Conservation (phyloP, 2,329 filamentous ascomycete species). For the Venturia oleaginea region DNA sequence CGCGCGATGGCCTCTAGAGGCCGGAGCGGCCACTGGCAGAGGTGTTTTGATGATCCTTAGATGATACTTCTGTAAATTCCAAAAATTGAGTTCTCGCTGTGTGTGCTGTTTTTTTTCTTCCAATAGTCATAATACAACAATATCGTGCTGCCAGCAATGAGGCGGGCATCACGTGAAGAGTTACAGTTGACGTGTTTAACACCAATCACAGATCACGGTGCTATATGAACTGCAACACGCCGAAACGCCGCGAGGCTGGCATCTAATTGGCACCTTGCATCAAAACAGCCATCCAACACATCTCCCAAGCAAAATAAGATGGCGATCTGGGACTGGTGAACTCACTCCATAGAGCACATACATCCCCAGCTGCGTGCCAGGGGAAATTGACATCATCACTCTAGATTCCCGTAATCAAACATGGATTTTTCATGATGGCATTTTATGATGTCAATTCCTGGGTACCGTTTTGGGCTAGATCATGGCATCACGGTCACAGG, state of each 20-base stretch:
- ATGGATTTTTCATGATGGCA: conserved; percentile 1
- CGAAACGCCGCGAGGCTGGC: background rate
- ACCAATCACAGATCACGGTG: too few species aligned
- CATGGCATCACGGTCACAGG: conserved; percentile 4
- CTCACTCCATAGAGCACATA: background rate
- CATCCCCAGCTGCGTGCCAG: background rate
- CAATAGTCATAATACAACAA: too few species aligned
- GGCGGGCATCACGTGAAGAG: background rate
- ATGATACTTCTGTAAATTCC: too few species aligned
- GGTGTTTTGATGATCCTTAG: too few species aligned
- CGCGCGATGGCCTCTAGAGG: too few species aligned
- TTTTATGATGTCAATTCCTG: background rate
- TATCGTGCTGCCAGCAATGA: background rate
- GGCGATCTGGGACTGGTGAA: background rate
- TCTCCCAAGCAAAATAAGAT: background rate
- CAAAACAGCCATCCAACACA: background rate
- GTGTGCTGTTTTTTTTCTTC: too few species aligned
- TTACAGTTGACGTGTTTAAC: too few species aligned
- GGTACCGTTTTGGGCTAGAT: background rate
- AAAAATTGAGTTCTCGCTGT: too few species aligned
- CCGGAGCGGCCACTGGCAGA: too few species aligned
- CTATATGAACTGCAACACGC: too few species aligned
- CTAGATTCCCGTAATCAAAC: background rate
- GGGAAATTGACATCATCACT: conserved; percentile 4
- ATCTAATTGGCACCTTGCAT: background rate